phyloP scores from a whole-genome alignment of 176 grass and related monocot species.

The Secale cereale region DNA sequence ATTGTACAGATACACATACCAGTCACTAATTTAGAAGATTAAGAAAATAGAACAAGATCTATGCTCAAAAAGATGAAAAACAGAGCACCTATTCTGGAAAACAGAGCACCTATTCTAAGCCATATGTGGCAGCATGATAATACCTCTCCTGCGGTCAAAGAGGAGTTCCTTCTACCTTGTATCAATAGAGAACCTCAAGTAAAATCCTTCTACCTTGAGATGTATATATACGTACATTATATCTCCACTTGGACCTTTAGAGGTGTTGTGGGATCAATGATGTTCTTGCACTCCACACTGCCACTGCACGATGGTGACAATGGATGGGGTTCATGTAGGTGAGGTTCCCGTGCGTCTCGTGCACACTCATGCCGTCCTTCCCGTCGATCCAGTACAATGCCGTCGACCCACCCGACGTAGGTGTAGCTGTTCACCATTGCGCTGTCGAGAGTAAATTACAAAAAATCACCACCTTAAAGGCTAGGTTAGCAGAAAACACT shows the following conservation, averaged over 20 bases:
- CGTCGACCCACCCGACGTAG: slow-evolving; percentile 82
- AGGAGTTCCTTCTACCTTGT: too few relatives aligned
- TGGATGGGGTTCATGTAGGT: slow-evolving; percentile 64
- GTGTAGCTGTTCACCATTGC: slow-evolving; percentile 81
- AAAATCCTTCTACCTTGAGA: too few relatives aligned
- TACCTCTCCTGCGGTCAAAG: too few relatives aligned
- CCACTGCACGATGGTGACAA: slow-evolving; percentile 60
- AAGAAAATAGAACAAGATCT: not conserved
- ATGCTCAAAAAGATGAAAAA: slow-evolving; percentile 27
- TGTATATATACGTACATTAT: too few relatives aligned
- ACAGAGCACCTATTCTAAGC: slow-evolving; percentile 13
- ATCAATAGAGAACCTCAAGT: too few relatives aligned
- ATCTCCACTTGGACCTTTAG: too few relatives aligned
- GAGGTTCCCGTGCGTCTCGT: slow-evolving; percentile 59
- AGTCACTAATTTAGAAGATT: slow-evolving; percentile 24
- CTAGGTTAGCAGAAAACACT: too few relatives aligned
- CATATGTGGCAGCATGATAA: too few relatives aligned
- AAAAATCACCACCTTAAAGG: too few relatives aligned
- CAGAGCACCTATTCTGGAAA: too few relatives aligned
- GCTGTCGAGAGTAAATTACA: too few relatives aligned
- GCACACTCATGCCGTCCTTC: slow-evolving; percentile 59
- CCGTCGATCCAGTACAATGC: slow-evolving; percentile 74
- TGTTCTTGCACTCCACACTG: slow-evolving; percentile 74
- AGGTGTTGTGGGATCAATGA: slow-evolving; percentile 71
- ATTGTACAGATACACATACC: slow-evolving; percentile 44